These are phyloP conservation scores for Shiraia bambusicola DNA, from an alignment of 2,329 filamentous ascomycete species.

Conservation along the genomic window DNA sequence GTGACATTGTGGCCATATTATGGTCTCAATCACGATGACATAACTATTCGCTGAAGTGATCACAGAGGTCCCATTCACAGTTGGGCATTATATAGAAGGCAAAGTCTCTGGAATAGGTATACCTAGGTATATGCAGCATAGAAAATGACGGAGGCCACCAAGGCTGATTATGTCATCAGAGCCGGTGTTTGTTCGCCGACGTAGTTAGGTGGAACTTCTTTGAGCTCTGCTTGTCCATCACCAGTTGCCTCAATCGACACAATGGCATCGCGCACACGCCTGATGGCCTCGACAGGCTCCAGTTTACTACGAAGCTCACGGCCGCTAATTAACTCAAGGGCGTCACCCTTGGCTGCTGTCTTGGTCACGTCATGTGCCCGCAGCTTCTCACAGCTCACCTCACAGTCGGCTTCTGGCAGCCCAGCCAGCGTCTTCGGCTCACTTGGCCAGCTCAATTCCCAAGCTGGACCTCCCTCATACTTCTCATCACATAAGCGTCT, in stretches of 20 bases:
- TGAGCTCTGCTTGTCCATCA: slow-evolving; percentile 24
- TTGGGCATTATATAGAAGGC: too few species aligned
- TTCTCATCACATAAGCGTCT: slow-evolving; percentile 68
- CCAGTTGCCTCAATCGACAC: slow-evolving; percentile 17
- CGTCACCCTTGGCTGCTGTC: slow-evolving; percentile 23
- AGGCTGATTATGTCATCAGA: slow-evolving; percentile 20
- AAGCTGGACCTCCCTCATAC: slow-evolving; percentile 65
- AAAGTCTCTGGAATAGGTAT: too few species aligned
- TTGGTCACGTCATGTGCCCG: slow-evolving; percentile 21
- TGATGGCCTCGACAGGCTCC: slow-evolving; percentile 35
- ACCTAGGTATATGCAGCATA: neutral
- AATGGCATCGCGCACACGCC: slow-evolving; percentile 40
- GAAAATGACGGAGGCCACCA: too few species aligned
- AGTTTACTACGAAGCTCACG: slow-evolving; percentile 27
- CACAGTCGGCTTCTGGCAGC: slow-evolving; percentile 25
- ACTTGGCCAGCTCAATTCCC: slow-evolving; percentile 26
- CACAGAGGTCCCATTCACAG: too few species aligned
- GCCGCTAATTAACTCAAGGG: slow-evolving; percentile 16
- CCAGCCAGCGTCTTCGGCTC: slow-evolving; percentile 35
- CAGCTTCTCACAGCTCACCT: slow-evolving; percentile 36
- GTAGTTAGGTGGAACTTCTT: slow-evolving; percentile 16
- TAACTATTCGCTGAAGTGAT: too few species aligned
- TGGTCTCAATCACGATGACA: too few species aligned
- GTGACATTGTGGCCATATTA: too few species aligned
- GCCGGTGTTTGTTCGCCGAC: slow-evolving; percentile 19